Evolutionary conservation across 2,329 filamentous ascomycete genomes (phyloP).

Genomic region (Pseudopithomyces chartarum): DNA sequence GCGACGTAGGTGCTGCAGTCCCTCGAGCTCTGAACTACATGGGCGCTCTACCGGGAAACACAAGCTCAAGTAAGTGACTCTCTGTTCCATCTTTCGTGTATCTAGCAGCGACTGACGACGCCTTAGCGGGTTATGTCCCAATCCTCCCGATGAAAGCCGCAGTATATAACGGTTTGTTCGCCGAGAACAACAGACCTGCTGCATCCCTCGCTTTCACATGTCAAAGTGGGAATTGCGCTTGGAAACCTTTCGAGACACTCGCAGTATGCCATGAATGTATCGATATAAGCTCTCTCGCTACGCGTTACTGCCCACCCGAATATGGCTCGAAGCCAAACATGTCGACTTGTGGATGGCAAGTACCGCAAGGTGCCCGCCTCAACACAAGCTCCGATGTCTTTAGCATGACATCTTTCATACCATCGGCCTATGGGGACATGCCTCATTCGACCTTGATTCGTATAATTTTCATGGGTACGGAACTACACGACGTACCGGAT

Average conservation of each 20-base stretch:
- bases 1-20: conserved; percentile 12
- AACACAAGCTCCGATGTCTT: conserved; percentile 22
- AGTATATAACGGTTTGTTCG: conserved; percentile 19
- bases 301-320: conserved; percentile 16
- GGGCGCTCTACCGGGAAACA: conserved; percentile 13
- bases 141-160: conserved; percentile 19
- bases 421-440: conserved; percentile 20
- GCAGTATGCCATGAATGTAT: conserved; percentile 18
- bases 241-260: conserved; percentile 16
- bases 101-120: not conserved
- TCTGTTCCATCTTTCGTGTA: not conserved
- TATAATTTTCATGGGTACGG: conserved; percentile 20
- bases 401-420: conserved; percentile 22
- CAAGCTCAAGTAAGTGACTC: conserved; percentile 16
- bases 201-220: conserved; percentile 18
- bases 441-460: conserved; percentile 18
- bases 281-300: conserved; percentile 16
- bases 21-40: conserved; percentile 18
- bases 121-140: conserved; percentile 17
- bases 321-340: conserved; percentile 11
- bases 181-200: conserved; percentile 18
- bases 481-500: conserved; percentile 12
- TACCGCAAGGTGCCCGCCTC: conserved; percentile 15
- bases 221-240: conserved; percentile 16
- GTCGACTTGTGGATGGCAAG: conserved; percentile 17